phyloP scores from a whole-genome alignment of 2,329 filamentous ascomycete species.

The Aspergillus texensis region DNA sequence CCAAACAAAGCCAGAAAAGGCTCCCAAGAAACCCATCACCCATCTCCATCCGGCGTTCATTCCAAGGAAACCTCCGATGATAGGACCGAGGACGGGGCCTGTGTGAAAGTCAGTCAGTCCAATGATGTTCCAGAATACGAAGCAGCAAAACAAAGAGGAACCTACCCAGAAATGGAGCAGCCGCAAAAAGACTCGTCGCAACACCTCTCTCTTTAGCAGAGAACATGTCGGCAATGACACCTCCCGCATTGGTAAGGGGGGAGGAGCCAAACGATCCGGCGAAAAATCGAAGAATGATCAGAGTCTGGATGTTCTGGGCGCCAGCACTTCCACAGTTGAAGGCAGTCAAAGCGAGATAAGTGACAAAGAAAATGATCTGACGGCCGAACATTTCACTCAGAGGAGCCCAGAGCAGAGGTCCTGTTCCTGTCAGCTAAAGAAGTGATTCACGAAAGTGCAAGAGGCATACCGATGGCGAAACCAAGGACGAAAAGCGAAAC shows the following conservation, averaged over 20 bases:
- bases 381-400: conserved; percentile 43
- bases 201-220: conserved; percentile 55
- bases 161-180: conserved; percentile 64
- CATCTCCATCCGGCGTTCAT: conserved; percentile 69
- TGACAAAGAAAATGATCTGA: conserved; percentile 37
- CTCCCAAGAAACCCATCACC: conserved; percentile 65
- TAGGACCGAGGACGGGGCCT: conserved; percentile 64
- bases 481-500: conserved; percentile 51
- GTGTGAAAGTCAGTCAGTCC: neutral
- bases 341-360: conserved; percentile 51
- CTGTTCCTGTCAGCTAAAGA: conserved; percentile 11
- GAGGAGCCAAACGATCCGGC: conserved; percentile 65
- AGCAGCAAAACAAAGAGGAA: neutral
- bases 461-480: conserved; percentile 42
- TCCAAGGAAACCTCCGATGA: conserved; percentile 68
- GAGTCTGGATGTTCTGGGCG: conserved; percentile 58
- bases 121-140: neutral
- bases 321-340: conserved; percentile 66
- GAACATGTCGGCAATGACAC: conserved; percentile 66
- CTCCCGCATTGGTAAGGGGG: conserved; percentile 64
- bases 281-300: conserved; percentile 70
- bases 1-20: conserved; percentile 65
- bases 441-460: neutral
- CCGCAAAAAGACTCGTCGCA: conserved; percentile 66
- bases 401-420: conserved; percentile 50